Percentiles rank a stretch among this genome's conserved stretches.
phyloP scores from a whole-genome alignment of 306 rosid species.

The Prunus davidiana region DNA sequence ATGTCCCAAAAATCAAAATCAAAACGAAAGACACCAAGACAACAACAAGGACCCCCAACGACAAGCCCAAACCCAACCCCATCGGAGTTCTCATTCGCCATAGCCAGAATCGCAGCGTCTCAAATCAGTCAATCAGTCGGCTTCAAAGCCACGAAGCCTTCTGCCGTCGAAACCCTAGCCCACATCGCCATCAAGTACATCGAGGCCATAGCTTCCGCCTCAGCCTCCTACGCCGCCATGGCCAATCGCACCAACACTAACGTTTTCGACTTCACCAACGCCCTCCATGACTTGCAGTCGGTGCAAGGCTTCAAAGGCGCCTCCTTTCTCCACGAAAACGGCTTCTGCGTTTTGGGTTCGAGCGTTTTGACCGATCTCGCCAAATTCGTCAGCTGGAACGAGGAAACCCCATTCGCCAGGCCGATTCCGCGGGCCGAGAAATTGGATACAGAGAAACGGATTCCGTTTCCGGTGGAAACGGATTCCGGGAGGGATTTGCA shows the following conservation, averaged over 20 bases:
- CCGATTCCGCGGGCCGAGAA: constrained; percentile 34
- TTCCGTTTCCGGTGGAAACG: neutral
- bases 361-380: constrained; percentile 44
- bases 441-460: neutral
- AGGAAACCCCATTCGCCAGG: constrained; percentile 49
- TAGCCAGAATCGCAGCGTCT: constrained; percentile 56
- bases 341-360: constrained; percentile 37
- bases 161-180: constrained; percentile 61
- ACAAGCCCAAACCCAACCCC: constrained; percentile 19
- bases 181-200: constrained; percentile 47
- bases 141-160: constrained; percentile 31
- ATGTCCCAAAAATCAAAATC: constrained; percentile 19
- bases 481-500: constrained; percentile 15
- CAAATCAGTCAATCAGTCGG: constrained; percentile 68
- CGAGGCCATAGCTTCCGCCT: constrained; percentile 36
- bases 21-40: neutral
- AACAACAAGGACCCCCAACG: neutral
- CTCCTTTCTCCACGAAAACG: constrained; percentile 28
- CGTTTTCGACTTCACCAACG: constrained; percentile 60
- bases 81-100: constrained; percentile 49
- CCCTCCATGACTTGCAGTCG: constrained; percentile 48
- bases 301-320: constrained; percentile 48
- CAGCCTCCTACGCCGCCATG: constrained; percentile 43
- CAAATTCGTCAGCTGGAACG: constrained; percentile 29
- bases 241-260: constrained; percentile 58